Base-by-base conservation (phyloP, 164 flowering plant genomes). In the Aristolochia contorta region DNA sequence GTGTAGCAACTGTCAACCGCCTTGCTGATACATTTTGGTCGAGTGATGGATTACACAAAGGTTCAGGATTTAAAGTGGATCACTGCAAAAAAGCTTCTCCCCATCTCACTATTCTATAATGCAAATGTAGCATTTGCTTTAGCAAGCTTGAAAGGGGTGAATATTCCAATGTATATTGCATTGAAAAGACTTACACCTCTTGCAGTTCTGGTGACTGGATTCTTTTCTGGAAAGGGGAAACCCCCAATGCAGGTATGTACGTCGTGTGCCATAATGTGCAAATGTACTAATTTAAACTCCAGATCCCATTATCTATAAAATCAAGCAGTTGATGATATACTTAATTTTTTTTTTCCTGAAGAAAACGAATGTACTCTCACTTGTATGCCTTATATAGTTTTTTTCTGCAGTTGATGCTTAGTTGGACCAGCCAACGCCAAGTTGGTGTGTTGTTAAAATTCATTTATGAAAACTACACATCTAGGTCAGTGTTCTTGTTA, bases 161-260 rank as follows among this genome's bases (percentile, higher is more conserved):
- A 94, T 71, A 91, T 94, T 69, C 99, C 99, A 15, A 94, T 91
- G 99, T 94, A 94, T 69, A 94, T 94, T 71, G 99, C 99, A 0
- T 73, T 94, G 47, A 94, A 94, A 72, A 79, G 99, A 60, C 91
- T 94, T 63, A 94, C 99, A n/a, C 99, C 99, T 24, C 97, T 94
- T 59, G 96, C 96, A 60, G 99, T 94, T 49, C 75, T 91, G 55
- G 71, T 94, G n/a, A 83, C 96, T 70, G 99, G 97, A 57, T 78
- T 68, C 65, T 78, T 81, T 67, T 78, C 77, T 1, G 97, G 97
- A 61, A 94, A 94, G 75, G 91, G 90, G 54, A 81, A 74, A 60
- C 99, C 97, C 16, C 71, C 96, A 63, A 68, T 68, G 46, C 96
- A 94, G 99, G 99, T 91, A 64, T 59, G 61, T 60, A 30, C 12